Percentiles rank a stretch among this genome's conserved stretches.
Conservation (phyloP, 495 filamentous ascomycete genomes). For the Pseudomonodictys pantanalensis region DNA sequence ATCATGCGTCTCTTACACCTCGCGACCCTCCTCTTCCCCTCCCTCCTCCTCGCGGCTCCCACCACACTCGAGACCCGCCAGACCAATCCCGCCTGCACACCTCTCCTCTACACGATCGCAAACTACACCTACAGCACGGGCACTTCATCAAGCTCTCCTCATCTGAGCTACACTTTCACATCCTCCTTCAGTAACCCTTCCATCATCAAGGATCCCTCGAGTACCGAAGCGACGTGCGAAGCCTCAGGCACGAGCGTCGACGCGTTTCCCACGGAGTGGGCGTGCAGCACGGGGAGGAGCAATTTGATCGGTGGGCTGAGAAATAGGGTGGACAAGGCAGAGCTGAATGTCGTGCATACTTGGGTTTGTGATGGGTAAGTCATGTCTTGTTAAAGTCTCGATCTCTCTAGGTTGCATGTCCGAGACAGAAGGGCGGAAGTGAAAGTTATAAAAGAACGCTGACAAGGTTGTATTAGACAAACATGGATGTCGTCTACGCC, state of each 20-base stretch:
- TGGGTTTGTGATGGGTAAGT: constrained; percentile 17
- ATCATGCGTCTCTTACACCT: background rate
- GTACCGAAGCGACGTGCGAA: background rate
- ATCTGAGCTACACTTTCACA: constrained; percentile 8
- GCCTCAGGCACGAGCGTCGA: background rate
- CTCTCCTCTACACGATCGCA: constrained; percentile 12
- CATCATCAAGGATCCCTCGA: constrained; percentile 11
- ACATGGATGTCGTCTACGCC: constrained; percentile 9
- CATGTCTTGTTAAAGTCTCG: background rate
- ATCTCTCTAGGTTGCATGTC: background rate
- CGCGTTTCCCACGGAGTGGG: background rate
- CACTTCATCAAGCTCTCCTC: background rate
- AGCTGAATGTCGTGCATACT: constrained; percentile 3
- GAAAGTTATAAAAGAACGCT: background rate
- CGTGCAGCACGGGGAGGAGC: constrained; percentile 2
- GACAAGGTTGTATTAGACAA: background rate
- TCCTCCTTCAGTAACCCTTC: constrained; percentile 2
- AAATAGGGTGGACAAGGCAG: background rate
- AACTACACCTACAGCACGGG: constrained; percentile 4
- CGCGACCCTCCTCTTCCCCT: background rate
- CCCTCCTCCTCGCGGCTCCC: background rate
- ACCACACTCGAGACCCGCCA: background rate
- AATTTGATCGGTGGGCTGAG: constrained; percentile 3
- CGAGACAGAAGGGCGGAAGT: too few relatives aligned
- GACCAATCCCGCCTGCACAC: constrained; percentile 6